Base-by-base conservation (phyloP, 768 basidiomycete species). In the Cyclocybe aegerita region DNA sequence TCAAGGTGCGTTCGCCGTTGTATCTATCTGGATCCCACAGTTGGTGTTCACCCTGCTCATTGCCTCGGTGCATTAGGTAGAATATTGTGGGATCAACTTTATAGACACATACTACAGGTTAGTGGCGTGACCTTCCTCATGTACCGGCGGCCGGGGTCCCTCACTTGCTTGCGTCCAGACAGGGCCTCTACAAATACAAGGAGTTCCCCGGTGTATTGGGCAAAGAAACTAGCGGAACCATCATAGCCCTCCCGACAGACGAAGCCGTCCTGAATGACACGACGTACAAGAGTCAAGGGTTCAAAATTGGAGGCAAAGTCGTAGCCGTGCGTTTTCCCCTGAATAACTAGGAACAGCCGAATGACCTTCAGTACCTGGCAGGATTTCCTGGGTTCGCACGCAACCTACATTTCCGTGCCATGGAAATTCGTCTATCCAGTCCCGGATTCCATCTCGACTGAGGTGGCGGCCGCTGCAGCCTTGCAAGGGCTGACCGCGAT, bases 1-100 rank as follows among this genome's bases (percentile, higher is more conserved):
- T 79, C 71, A 72, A 72, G 64, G 76, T 71, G 40, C 7, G 58
- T 17, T 14, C 9, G 34, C 29, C 47, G 23, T 33, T 38, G 42
- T 35, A 41, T 39, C 15, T 32, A 31, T 36, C 35, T 15, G 4
- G 14, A 30, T 10, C 14, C 7, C 9, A 7, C 42, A 11, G n/a
- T 29, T 14, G n/a, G n/a, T 29, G 17, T 35, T 36, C 38, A 45
- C 29, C 32, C 14, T 36, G 35, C 16, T 33, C 34, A 10, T 43
- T 47, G 36, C 15, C 14, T 36, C 36, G 16, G 2, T 33, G 15
- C 29, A 23, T 9, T 60, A 87, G 88, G 74, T 85, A 16, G 82
- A 90, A 57, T 93, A 85, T 58, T 70, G 77, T 7, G 91, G 90
- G 6, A 79, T 96, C 59, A 97, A 97, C 72, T 97, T 89, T 65